Evolutionary conservation across 768 basidiomycete species (phyloP), one percentile per base, ranked within the genome.

Genomic region (Mycena polygramma): DNA sequence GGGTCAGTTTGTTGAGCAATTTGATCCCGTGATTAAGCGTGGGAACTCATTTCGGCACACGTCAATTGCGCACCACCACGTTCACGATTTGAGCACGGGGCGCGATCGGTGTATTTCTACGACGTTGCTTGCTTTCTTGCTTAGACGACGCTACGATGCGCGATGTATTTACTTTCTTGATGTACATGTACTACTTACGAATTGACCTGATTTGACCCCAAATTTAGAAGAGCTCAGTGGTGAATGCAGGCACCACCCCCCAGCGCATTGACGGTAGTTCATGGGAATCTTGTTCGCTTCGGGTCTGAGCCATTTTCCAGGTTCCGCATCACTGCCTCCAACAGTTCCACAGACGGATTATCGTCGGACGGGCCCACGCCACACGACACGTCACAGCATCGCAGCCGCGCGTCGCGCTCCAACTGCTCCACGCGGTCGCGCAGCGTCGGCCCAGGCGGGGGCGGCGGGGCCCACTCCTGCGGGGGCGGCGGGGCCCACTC

Each of bases 361-460:
- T 93, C 92, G 65, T 93, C 92, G 15, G 88, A 89, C 9, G 92
- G 92, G 0, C 92, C 94, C 36, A 94, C 77, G 3, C 92, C 92
- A 78, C 94, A 95, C 69, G 88, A 89, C 37, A 89, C 80, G 74
- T 94, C 93, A 45, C 82, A 88, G 77, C 94, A 95, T 57, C 94
- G 84, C 74, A 93, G 75, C 0, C 92, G 93, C 24, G 87, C 85
- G 76, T 93, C 92, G 24, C 90, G 87, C 78, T 94, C 94, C 65
- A 87, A 84, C 68, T 87, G 85, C 78, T 95, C 94, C 20, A 95
- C 83, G 9, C 90, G 87, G 77, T 94, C 89, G 37, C 94, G 91
- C 51, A 94, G 80, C 8, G 92, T 92, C 41, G 84, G 85, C 0
- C 93, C 93, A 3, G 92, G 92, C 0, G 91, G 81, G 0, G 89